phyloP scores from a whole-genome alignment of 345 rosid genomes.

The Eucalyptus polybractea region DNA sequence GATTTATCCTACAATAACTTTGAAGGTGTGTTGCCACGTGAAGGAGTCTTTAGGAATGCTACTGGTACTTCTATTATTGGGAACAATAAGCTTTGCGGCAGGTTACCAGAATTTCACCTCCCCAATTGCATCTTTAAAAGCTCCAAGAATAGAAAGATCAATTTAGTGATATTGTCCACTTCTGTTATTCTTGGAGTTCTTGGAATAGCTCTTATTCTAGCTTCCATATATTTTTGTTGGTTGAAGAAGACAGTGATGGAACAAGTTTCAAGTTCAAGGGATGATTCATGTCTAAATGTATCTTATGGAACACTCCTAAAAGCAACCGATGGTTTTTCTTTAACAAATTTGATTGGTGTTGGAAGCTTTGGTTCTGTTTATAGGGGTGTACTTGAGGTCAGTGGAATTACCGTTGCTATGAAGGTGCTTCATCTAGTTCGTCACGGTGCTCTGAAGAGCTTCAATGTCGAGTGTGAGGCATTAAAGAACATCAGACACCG shows the following conservation, averaged over 20 bases:
- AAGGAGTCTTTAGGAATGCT: neutral
- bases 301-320: neutral
- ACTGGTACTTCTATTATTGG: neutral
- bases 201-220: neutral
- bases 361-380: neutral
- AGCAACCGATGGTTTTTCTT: neutral
- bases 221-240: neutral
- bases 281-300: neutral
- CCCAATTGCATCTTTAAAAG: neutral
- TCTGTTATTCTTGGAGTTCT: neutral
- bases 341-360: neutral
- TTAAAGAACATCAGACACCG: neutral
- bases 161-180: neutral
- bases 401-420: accelerated
- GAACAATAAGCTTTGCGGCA: neutral
- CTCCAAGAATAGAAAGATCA: neutral
- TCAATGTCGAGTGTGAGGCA: neutral
- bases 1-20: neutral
- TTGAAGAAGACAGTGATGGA: neutral
- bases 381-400: neutral
- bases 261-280: neutral
- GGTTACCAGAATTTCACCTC: neutral
- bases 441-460: neutral
- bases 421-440: neutral
- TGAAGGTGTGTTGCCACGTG: neutral